Evolutionary conservation across 805 yeast species (phyloP), one percentile per base, ranked within the genome.

Genomic region (Ogataea saltuana): DNA sequence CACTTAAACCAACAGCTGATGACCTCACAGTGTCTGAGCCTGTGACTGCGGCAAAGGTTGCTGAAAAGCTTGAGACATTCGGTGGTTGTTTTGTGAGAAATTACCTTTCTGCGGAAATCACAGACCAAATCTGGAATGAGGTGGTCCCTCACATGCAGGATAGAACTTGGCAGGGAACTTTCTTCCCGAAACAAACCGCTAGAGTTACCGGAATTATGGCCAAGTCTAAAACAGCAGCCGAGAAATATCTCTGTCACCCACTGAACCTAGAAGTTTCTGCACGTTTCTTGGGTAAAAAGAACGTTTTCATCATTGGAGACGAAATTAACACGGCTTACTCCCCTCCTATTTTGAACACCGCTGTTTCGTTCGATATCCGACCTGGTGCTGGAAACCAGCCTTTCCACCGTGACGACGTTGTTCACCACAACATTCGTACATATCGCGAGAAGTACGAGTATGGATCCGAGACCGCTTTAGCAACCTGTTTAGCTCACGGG

Each of bases 321-420:
- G 41, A 42, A 41, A 35, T 45, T 31, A 39, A 35, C 33, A 39
- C 42, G 28, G 51, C 58, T 11, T 33, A 48, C 30, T 37, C 49
- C 13, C 44, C 51, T 12, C 50, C 56, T 22, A 60, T 56, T 23
- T 28, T 51, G 31, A 51, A 55, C 44, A 51, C 60, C 8, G 40
- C 54, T 11, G 56, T 57, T 23, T 42, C 53, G 10, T 60, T 53
- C 48, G 41, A 45, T 16, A 58, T 58, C 27, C 59, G 62, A 4
- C 57, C 62, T 6, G 61, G 63, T 19, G 60, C 61, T 7, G 31
- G 40, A 11, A 53, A 53, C 35, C 64, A 60, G 41, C 50, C 48
- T 28, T 48, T 49, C 17, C 63, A 59, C 39, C 48, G 64, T 11
- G 64, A 60, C 30, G 64, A 60, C 42, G 48, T 48, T 47, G 33